Base-by-base conservation (phyloP, 2,329 filamentous ascomycete species). In the Raffaelea arxii region DNA sequence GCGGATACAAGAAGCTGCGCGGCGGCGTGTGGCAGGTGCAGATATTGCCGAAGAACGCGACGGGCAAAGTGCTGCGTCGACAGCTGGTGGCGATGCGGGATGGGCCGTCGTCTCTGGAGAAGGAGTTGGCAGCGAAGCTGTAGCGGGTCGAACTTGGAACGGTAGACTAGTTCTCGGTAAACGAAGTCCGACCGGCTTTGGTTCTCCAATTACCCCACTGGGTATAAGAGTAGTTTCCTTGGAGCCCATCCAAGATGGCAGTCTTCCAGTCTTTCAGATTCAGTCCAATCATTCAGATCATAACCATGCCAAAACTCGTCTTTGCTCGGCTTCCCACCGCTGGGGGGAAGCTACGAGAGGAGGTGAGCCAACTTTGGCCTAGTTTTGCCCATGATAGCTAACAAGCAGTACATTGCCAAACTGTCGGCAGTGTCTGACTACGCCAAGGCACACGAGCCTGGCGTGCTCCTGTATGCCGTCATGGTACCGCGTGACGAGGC, bases 1-100 rank as follows among this genome's bases (percentile, higher is more conserved):
- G 62, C 23, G 64, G 65, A 4, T 67, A 67, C 46, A 67, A 68
- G 56, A 67, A 64, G 53, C 59, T 68, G 12, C 54, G 62, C 11
- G 63, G 62, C 16, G 63, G 64, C 3, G 59, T 65, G 1, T 64
- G 61, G 60, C 56, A 62, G 41, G 53, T 64, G 18, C 39, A 50
- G 16, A 54, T 53, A 21, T 51, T 65, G 27, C 63, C 62, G 14
- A 62, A 61, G 51, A 65, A 65, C 45, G 54, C 63, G 19, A 65
- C 62, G 2, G 63, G 64, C 3, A 65, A 66, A 54, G 65, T 66
- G 25, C 41, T 65, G 22, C 48, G 48, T 35, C 19, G 19, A 14
- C 6, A 40, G 22, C n/a, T 40, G 48, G 44, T 39, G 37, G 32
- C 16, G 27, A 49, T 49, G 44, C 40, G 44, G 11, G 41, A 41